phyloP scores from a whole-genome alignment of 2,329 filamentous ascomycete genomes.

The Parascedosporium putredinis region DNA sequence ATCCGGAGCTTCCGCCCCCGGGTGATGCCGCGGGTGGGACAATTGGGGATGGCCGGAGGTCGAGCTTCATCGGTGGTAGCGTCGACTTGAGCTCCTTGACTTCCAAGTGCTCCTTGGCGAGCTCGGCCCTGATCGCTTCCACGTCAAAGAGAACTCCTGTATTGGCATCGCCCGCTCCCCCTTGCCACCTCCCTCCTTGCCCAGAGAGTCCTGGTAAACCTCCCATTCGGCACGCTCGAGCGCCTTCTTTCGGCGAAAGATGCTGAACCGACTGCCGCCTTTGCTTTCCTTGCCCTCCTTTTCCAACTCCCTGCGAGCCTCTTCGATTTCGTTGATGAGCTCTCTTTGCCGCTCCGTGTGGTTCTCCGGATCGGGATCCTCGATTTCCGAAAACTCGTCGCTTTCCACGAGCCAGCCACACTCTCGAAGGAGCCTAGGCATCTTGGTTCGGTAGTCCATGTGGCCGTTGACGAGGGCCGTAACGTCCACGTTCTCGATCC shows the following conservation, averaged over 20 bases:
- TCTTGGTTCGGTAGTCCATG: constrained; percentile 91
- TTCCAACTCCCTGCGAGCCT: constrained; percentile 79
- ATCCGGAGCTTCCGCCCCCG: not conserved
- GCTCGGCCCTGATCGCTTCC: constrained; percentile 80
- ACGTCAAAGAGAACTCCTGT: constrained; percentile 79
- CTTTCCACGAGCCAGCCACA: constrained; percentile 87
- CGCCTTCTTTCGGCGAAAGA: constrained; percentile 78
- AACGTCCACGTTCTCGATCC: constrained; percentile 81
- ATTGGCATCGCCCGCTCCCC: constrained; percentile 30
- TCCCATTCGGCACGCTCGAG: constrained; percentile 84
- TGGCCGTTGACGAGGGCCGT: constrained; percentile 80
- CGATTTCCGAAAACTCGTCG: constrained; percentile 92
- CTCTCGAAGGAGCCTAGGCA: constrained; percentile 77
- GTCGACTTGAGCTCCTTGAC: constrained; percentile 81
- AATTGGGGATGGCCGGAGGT: constrained; percentile 25
- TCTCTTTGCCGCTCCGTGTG: constrained; percentile 80
- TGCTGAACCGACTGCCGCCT: constrained; percentile 46
- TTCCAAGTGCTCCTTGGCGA: constrained; percentile 58
- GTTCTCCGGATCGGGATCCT: constrained; percentile 93
- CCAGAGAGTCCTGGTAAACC: constrained; percentile 65
- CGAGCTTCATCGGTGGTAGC: constrained; percentile 79
- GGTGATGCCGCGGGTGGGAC: not conserved
- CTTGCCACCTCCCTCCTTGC: constrained; percentile 29
- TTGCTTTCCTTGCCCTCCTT: constrained; percentile 60
- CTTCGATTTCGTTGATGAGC: constrained; percentile 92